Evolutionary conservation across 202 grass and related monocot species (phyloP).

Genomic region (Digitaria exilis): DNA sequence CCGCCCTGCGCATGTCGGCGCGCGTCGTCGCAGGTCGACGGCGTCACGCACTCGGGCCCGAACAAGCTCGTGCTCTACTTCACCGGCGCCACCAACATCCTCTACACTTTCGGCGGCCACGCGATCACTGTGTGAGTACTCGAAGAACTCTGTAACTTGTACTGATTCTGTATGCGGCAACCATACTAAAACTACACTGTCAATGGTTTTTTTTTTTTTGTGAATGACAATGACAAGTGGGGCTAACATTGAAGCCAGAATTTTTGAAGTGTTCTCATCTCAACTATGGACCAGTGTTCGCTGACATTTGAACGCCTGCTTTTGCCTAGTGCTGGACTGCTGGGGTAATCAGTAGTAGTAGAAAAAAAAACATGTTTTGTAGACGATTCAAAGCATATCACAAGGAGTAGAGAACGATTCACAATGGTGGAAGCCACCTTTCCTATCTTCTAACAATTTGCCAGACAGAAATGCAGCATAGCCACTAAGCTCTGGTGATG

Average conservation of each 20-base stretch:
- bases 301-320: constrained; percentile 30
- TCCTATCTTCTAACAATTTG: constrained; percentile 32
- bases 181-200: not conserved
- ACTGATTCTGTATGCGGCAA: not conserved
- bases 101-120: constrained; percentile 96
- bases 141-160: not conserved
- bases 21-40: constrained; percentile 53
- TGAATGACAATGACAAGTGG: not conserved
- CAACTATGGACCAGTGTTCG: not conserved
- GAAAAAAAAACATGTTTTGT: not conserved
- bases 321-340: constrained; percentile 51
- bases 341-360: constrained; percentile 17
- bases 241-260: not conserved
- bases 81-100: constrained; percentile 98
- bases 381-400: constrained; percentile 30
- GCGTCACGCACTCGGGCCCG: constrained; percentile 69
- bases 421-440: constrained; percentile 27
- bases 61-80: constrained; percentile 80
- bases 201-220: too few species aligned
- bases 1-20: not conserved
- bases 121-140: constrained; percentile 90
- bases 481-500: constrained; percentile 34
- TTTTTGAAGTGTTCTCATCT: too few species aligned
- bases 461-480: constrained; percentile 32
- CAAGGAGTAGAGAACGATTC: constrained; percentile 16